phyloP scores from a whole-genome alignment of 2,329 filamentous ascomycete species.

The Colletotrichum chlorophyti region DNA sequence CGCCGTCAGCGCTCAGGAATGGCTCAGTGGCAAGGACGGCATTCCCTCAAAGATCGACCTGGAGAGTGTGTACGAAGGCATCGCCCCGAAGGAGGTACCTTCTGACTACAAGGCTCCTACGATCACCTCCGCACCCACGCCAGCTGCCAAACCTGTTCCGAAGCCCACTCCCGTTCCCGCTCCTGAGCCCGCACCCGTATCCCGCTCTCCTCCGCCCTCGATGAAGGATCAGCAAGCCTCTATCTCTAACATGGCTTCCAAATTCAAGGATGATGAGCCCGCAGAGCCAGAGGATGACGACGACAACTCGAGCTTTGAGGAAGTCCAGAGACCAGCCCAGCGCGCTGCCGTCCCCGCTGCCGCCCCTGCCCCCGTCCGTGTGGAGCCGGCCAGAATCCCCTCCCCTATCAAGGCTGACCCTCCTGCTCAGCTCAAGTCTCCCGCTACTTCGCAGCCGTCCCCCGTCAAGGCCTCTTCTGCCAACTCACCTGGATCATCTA shows the following conservation, averaged over 20 bases:
- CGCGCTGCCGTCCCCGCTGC: slow-evolving; percentile 51
- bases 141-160: slow-evolving; percentile 53
- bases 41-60: slow-evolving; percentile 92
- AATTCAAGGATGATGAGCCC: slow-evolving; percentile 77
- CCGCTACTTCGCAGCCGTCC: slow-evolving; percentile 18
- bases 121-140: slow-evolving; percentile 49
- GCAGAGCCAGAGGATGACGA: slow-evolving; percentile 67
- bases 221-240: slow-evolving; percentile 87
- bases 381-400: slow-evolving; percentile 51
- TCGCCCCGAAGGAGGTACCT: slow-evolving; percentile 77
- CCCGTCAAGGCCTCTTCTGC: slow-evolving; percentile 30
- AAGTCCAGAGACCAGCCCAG: slow-evolving; percentile 77
- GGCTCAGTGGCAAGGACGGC: slow-evolving; percentile 84
- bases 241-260: slow-evolving; percentile 84
- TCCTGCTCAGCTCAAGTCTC: slow-evolving; percentile 34
- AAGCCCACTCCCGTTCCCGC: slow-evolving; percentile 59
- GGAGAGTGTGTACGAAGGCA: slow-evolving; percentile 88
- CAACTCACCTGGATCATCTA: slow-evolving; percentile 35
- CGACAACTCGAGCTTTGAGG: slow-evolving; percentile 85
- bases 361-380: slow-evolving; percentile 40
- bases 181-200: slow-evolving; percentile 50
- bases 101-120: slow-evolving; percentile 69
- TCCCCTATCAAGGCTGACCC: slow-evolving; percentile 50
- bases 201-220: slow-evolving; percentile 63
- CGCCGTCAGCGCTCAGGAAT: slow-evolving; percentile 80